Base-by-base conservation (phyloP, 306 rosid species). In the Herpetospermum pedunculosum region DNA sequence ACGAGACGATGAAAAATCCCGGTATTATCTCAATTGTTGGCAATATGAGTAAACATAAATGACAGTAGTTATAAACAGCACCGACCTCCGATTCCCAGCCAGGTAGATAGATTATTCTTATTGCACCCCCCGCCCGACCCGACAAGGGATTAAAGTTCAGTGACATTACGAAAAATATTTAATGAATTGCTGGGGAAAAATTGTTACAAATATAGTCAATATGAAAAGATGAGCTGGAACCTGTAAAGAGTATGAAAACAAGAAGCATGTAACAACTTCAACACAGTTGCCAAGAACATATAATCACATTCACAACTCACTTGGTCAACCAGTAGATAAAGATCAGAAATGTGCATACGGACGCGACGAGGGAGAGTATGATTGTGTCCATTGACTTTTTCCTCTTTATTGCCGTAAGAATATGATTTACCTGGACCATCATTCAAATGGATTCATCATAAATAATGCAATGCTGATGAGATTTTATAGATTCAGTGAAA, bases 361-460 rank as follows among this genome's bases (percentile, higher is more conserved):
- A 92, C 76, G 96, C 96, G 12, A 91, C 91, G 3, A 91, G 92
- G 6, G 96, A 86, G 50, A 91, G 95, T 80, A 95, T 88, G 74
- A 95, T 83, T 44, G 96, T 88, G 71, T 95, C 99, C 97, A 88
- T 81, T 0, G 96, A 95, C 84, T 95, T 95, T 86, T 95, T 95
- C 59, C 96, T 79, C 89, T 84, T 94, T 74, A 94, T 91, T 8
- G 97, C 78, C 1, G 89, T 80, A 25, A 94, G 90, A 55, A 89
- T 87, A 62, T 64, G 86, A 85, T 85, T 91, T 91, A 91, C 96
- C 97, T 89, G 97, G 79, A 81, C 49, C 81, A 76, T 70, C 63
- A 67, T 67, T 41, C 5, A 3, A 40, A 68, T 40, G 53, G 37
- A 43, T 67, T 67, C 34, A 25, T 14, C 21, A n/a, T n/a, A n/a